phyloP scores from a whole-genome alignment of 805 yeast species.

The Candida krabiensis region DNA sequence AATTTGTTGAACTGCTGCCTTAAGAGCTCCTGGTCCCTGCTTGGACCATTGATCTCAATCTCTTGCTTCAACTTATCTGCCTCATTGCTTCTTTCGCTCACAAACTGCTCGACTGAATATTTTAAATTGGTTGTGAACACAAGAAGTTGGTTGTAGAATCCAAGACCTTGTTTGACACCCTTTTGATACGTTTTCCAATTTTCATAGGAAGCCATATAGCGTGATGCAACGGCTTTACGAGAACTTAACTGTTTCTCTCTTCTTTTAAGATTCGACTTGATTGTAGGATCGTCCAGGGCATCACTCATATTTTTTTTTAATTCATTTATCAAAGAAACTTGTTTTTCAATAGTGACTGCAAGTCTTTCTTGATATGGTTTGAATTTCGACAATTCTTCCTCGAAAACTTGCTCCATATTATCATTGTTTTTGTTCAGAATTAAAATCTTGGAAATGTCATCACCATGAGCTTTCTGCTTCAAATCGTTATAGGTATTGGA shows the following conservation, averaged over 20 bases:
- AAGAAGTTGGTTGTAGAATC: constrained; percentile 58
- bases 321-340: constrained; percentile 45
- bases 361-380: constrained; percentile 65
- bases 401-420: constrained; percentile 50
- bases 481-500: constrained; percentile 58
- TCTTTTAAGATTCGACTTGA: constrained; percentile 44
- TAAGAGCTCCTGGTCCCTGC: constrained; percentile 21
- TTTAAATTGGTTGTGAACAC: constrained; percentile 33
- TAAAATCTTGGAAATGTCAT: constrained; percentile 79
- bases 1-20: constrained; percentile 20
- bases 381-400: constrained; percentile 75
- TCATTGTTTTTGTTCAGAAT: constrained; percentile 55
- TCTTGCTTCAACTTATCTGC: constrained; percentile 15
- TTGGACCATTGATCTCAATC: constrained; percentile 15
- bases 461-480: constrained; percentile 69
- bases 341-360: constrained; percentile 66
- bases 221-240: constrained; percentile 38
- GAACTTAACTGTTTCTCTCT: constrained; percentile 40
- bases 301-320: constrained; percentile 45
- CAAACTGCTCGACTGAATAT: constrained; percentile 26
- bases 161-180: constrained; percentile 62
- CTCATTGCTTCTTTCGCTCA: constrained; percentile 32
- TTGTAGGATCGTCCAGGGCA: constrained; percentile 45
- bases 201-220: constrained; percentile 49
- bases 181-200: constrained; percentile 57